These are phyloP conservation scores for Orbilia oligospora DNA, from an alignment of 2,329 filamentous ascomycete genomes.

Conservation along the genomic window DNA sequence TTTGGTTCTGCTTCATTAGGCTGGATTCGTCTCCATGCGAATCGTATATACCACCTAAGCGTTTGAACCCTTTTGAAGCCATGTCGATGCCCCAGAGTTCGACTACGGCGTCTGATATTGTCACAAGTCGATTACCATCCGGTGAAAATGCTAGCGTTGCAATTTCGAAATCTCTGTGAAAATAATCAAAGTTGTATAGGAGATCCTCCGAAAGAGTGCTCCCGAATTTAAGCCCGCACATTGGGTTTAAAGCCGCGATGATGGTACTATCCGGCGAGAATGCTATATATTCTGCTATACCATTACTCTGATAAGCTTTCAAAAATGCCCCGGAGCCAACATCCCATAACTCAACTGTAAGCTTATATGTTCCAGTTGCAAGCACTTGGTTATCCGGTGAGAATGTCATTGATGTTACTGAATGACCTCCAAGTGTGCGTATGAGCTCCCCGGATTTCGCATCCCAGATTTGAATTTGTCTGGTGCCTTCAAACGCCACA, in stretches of 20 bases:
- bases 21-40: too few species aligned
- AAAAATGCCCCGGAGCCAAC: background rate
- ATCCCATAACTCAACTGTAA: background rate
- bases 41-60: too few species aligned
- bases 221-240: background rate
- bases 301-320: too few species aligned
- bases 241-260: too few species aligned
- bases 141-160: constrained; percentile 7
- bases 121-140: constrained; percentile 5
- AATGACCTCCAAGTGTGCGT: background rate
- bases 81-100: background rate
- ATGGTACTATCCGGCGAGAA: constrained; percentile 10
- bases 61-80: background rate
- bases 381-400: background rate
- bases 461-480: background rate
- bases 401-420: background rate
- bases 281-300: too few species aligned
- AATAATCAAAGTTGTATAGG: background rate
- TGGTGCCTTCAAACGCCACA: background rate
- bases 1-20: too few species aligned
- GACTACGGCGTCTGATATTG: background rate
- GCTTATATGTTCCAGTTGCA: background rate
- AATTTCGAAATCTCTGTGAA: background rate
- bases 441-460: background rate
- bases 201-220: background rate